Evolutionary conservation across 305 asterid species (phyloP).

Genomic region (Solanum chacoense): DNA sequence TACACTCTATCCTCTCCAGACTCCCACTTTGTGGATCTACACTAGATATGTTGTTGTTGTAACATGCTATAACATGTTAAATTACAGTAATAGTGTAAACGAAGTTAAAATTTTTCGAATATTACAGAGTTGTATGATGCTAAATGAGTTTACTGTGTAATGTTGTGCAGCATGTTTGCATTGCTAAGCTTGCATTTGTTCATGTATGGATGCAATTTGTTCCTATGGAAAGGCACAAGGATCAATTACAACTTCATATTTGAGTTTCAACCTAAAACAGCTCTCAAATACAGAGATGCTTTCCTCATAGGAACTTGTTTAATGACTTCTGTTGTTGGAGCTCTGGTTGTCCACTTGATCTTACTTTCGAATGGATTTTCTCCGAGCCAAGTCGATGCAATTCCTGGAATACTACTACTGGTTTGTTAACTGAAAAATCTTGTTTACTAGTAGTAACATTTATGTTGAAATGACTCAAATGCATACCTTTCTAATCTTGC

Average conservation of each 20-base stretch:
- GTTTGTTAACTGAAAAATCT: constrained; percentile 16
- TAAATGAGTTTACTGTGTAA: background rate
- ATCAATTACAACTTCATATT: constrained; percentile 81
- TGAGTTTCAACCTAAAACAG: constrained; percentile 53
- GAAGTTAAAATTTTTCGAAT: background rate
- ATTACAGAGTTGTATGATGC: background rate
- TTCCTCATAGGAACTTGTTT: constrained; percentile 75
- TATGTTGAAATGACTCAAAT: background rate
- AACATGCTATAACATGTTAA: background rate
- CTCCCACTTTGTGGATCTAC: background rate
- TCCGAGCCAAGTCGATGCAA: constrained; percentile 36
- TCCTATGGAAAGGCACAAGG: constrained; percentile 74
- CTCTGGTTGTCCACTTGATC: constrained; percentile 68
- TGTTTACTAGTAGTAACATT: background rate
- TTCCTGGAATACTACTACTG: constrained; percentile 69
- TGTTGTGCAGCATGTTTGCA: constrained; percentile 78
- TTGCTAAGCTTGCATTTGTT: constrained; percentile 81
- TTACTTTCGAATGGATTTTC: constrained; percentile 45
- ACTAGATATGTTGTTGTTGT: background rate
- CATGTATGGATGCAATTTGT: constrained; percentile 83
- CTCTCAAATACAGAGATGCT: constrained; percentile 79
- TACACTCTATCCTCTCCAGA: background rate
- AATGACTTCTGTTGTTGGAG: constrained; percentile 74
- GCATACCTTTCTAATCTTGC: background rate
- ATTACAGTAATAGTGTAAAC: background rate